These are phyloP conservation scores for Pleurotus djamor DNA, from an alignment of 768 basidiomycete species.

Conservation along the genomic window DNA sequence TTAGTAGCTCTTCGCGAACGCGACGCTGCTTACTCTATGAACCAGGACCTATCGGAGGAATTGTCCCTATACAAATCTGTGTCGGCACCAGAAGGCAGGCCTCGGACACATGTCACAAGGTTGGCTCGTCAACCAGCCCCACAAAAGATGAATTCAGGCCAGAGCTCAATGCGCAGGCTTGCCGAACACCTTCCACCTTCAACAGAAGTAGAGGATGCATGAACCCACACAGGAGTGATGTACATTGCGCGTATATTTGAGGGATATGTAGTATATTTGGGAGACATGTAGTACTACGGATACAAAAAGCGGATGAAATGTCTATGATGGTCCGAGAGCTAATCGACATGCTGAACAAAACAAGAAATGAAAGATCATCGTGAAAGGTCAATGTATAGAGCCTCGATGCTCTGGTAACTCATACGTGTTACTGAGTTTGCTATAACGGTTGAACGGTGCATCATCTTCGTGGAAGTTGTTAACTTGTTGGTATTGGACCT, in stretches of 20 bases:
- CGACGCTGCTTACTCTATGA: constrained; percentile 39
- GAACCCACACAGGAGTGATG: too few relatives aligned
- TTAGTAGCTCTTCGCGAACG: constrained; percentile 44
- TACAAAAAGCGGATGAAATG: too few relatives aligned
- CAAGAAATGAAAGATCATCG: neutral
- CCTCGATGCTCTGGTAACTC: constrained; percentile 6
- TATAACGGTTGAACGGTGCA: constrained; percentile 6
- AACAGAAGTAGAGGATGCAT: too few relatives aligned
- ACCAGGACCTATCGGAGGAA: constrained; percentile 49
- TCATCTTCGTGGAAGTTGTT: constrained; percentile 6
- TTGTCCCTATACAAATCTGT: constrained; percentile 63
- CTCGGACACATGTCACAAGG: constrained; percentile 52
- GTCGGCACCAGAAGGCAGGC: constrained; percentile 44
- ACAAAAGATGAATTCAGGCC: too few relatives aligned
- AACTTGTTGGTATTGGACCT: constrained; percentile 2
- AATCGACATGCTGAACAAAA: neutral
- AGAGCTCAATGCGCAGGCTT: too few relatives aligned
- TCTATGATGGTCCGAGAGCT: too few relatives aligned
- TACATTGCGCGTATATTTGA: too few relatives aligned
- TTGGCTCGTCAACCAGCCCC: constrained; percentile 39
- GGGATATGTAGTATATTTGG: too few relatives aligned
- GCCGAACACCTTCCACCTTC: too few relatives aligned
- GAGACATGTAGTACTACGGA: too few relatives aligned
- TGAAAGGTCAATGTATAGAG: neutral
- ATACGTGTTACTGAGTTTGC: constrained; percentile 2